phyloP scores from a whole-genome alignment of 495 filamentous ascomycete genomes.

The Aspergillus leporis region DNA sequence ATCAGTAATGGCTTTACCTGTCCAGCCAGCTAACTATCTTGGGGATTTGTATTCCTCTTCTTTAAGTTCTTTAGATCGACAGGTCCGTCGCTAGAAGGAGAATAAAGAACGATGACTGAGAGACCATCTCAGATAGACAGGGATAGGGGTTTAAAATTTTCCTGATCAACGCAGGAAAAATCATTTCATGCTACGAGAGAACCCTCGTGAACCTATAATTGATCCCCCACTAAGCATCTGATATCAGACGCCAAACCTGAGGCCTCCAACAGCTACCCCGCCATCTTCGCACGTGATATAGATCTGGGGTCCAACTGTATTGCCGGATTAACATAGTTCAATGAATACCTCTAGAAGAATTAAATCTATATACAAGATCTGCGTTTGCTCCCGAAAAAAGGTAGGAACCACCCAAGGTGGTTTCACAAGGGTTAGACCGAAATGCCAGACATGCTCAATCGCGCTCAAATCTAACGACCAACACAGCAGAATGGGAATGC shows the following conservation, averaged over 20 bases:
- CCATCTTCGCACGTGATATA: conserved; percentile 18
- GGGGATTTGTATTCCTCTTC: background rate
- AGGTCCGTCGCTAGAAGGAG: background rate
- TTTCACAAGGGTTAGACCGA: background rate
- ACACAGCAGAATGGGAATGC: too few relatives aligned
- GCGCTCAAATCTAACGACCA: background rate
- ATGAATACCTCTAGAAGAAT: background rate
- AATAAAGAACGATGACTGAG: background rate
- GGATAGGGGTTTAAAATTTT: background rate
- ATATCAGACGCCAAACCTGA: conserved; percentile 14
- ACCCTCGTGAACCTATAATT: conserved; percentile 14
- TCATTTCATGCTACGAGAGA: background rate
- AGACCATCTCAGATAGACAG: background rate
- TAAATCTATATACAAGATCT: conserved; percentile 7
- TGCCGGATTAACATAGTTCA: background rate
- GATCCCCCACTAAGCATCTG: conserved; percentile 12
- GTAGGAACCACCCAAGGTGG: background rate
- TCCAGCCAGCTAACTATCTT: too few relatives aligned
- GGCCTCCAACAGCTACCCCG: conserved; percentile 14
- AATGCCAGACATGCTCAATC: background rate
- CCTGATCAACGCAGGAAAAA: too few relatives aligned
- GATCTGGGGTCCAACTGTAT: background rate
- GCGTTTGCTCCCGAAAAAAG: background rate
- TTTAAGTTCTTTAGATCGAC: background rate
- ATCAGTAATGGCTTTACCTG: too few relatives aligned